Percentiles rank a stretch among this genome's conserved stretches.
These are phyloP conservation scores for Clavispora fructus DNA, from an alignment of 805 yeast genomes.

Conservation along the genomic window DNA sequence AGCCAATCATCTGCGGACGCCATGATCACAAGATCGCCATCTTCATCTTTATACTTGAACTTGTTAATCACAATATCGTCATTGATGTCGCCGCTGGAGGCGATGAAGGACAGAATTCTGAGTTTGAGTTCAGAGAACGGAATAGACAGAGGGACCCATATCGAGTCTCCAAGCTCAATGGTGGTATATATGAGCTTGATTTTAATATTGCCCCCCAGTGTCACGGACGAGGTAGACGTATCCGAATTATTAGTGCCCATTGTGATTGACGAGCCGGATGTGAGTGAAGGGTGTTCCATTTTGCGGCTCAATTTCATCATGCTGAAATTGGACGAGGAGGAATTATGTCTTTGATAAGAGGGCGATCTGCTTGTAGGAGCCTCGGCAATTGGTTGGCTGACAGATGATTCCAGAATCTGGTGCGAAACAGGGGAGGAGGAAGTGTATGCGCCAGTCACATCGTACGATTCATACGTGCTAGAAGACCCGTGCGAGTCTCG, in stretches of 20 bases:
- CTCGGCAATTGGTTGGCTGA: constrained; percentile 1
- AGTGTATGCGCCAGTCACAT: constrained; percentile 16
- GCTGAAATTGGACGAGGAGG: constrained; percentile 39
- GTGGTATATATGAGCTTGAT: constrained; percentile 32
- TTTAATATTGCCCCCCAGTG: constrained; percentile 9
- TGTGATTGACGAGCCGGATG: constrained; percentile 15
- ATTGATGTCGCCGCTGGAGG: constrained; percentile 47
- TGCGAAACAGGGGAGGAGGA: constrained; percentile 10
- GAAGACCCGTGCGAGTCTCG: constrained; percentile 30
- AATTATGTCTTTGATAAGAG: constrained; percentile 34
- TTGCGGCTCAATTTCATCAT: constrained; percentile 26
- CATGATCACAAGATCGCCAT: constrained; percentile 86
- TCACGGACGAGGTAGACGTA: constrained; percentile 4
- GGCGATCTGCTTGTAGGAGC: constrained; percentile 19
- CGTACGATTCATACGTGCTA: constrained; percentile 24
- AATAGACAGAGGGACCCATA: constrained; percentile 23
- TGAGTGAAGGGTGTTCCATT: background rate
- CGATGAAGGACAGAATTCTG: constrained; percentile 49
- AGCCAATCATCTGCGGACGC: constrained; percentile 84
- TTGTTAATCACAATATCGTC: constrained; percentile 48
- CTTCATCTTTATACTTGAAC: constrained; percentile 87
- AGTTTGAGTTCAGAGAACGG: constrained; percentile 53
- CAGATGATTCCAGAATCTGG: background rate
- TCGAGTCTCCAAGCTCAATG: constrained; percentile 22
- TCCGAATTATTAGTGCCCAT: constrained; percentile 6